These are phyloP conservation scores for Esteya vermicola DNA, from an alignment of 2,329 filamentous ascomycete genomes.

Conservation along the genomic window DNA sequence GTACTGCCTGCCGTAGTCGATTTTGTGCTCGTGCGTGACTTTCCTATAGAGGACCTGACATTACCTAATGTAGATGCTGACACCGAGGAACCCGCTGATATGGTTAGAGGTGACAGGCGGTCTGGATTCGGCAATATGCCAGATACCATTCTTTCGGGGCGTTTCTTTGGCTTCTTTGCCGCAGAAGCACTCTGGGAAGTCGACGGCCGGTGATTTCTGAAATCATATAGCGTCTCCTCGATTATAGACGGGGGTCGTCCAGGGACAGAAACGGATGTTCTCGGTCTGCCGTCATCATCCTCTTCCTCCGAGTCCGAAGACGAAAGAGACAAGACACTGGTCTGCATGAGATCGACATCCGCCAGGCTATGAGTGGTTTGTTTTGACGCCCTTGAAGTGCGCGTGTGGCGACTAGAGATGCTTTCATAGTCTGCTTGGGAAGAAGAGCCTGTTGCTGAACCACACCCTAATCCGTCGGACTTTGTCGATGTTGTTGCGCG, in stretches of 20 bases:
- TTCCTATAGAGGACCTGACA: no score
- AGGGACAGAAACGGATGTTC: conserved; percentile 16
- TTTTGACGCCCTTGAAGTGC: conserved; percentile 38
- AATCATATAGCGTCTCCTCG: neutral
- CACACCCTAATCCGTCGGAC: no score
- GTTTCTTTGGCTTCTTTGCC: neutral
- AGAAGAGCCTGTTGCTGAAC: no score
- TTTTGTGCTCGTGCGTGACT: conserved; percentile 19
- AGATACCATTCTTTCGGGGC: neutral
- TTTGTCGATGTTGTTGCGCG: no score
- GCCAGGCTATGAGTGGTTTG: conserved; percentile 32
- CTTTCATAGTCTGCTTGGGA: conserved; percentile 38
- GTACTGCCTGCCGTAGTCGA: conserved; percentile 9
- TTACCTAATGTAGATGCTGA: no score
- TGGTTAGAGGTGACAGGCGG: neutral
- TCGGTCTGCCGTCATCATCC: conserved; percentile 18
- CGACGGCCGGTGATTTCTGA: neutral
- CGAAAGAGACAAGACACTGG: conserved; percentile 41
- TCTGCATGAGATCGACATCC: conserved; percentile 37
- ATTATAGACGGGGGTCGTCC: neutral
- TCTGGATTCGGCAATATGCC: no score
- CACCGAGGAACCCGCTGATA: no score
- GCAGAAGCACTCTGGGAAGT: neutral
- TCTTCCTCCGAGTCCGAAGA: conserved; percentile 45
- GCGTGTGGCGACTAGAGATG: conserved; percentile 39